Percentiles rank a stretch among this genome's conserved stretches.
Conservation (phyloP, 1,284 basidiomycete species). For the Ceratobasidium sp. region DNA sequence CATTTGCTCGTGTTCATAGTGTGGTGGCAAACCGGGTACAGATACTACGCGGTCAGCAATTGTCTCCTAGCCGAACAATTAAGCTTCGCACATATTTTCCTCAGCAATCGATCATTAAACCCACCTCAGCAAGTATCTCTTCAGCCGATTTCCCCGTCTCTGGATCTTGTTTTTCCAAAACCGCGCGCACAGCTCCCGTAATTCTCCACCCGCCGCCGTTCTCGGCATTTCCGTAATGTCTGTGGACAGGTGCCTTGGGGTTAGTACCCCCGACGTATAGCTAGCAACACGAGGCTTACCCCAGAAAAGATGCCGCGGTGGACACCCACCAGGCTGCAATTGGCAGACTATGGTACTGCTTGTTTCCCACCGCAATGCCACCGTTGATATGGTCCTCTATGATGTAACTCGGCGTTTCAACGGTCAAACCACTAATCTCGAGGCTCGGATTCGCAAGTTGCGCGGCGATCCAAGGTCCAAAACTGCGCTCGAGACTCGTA, state of each 20-base stretch:
- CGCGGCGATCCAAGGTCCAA: constrained; percentile 15
- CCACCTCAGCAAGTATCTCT: constrained; percentile 1
- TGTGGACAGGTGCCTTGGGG: neutral
- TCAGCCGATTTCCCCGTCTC: neutral
- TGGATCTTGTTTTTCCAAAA: neutral
- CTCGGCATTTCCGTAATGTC: constrained; percentile 5
- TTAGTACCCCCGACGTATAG: neutral
- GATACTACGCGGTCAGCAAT: constrained; percentile 10
- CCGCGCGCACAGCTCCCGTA: neutral
- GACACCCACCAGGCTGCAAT: constrained; percentile 40
- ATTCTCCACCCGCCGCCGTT: constrained; percentile 11
- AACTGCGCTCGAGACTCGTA: constrained; percentile 1
- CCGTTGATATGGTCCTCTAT: constrained; percentile 40
- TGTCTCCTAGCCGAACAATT: neutral
- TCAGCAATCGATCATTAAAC: neutral
- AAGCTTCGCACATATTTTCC: neutral
- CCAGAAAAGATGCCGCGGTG: constrained; percentile 25
- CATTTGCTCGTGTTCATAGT: constrained; percentile 34
- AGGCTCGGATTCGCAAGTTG: neutral
- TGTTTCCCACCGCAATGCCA: constrained; percentile 12
- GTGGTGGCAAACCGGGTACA: constrained; percentile 13
- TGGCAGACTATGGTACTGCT: constrained; percentile 1
- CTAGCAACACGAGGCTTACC: neutral
- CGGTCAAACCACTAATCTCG: constrained; percentile 1
- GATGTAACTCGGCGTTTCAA: constrained; percentile 14